Percentiles rank a stretch among this genome's conserved stretches.
These are phyloP conservation scores for Exophiala phaeomuriformis DNA, from an alignment of 2,329 filamentous ascomycete species.

Conservation along the genomic window DNA sequence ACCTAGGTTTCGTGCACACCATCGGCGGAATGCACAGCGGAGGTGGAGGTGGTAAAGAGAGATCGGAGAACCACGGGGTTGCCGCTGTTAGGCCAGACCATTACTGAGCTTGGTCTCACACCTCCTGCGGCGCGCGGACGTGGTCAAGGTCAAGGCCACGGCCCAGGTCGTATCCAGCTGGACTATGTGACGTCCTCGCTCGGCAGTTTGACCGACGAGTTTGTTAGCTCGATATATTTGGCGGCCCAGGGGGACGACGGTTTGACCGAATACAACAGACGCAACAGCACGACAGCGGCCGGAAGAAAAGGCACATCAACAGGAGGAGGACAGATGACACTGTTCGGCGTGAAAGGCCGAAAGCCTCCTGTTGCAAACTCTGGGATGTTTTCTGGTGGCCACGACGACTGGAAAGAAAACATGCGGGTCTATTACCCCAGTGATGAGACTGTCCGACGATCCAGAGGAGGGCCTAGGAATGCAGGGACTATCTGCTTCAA, in stretches of 20 bases:
- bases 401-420: constrained; percentile 31
- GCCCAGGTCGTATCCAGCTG: constrained; percentile 33
- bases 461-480: constrained; percentile 54
- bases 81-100: constrained; percentile 35
- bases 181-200: constrained; percentile 60
- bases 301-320: constrained; percentile 12
- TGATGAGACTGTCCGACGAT: constrained; percentile 57
- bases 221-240: constrained; percentile 55
- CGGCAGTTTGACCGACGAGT: constrained; percentile 62
- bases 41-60: constrained; percentile 21
- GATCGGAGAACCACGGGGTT: constrained; percentile 54
- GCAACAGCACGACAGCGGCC: constrained; percentile 20
- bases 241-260: constrained; percentile 52
- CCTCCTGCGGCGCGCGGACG: no score
- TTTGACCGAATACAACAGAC: constrained; percentile 37
- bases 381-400: no score
- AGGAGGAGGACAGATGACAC: constrained; percentile 1
- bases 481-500: constrained; percentile 81
- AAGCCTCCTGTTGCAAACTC: no score
- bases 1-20: constrained; percentile 75
- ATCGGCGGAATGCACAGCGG: constrained; percentile 56
- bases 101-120: not conserved
- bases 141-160: no score
- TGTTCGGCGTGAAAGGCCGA: no score
- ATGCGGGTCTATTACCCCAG: constrained; percentile 79